Evolutionary conservation across 495 filamentous ascomycete genomes (phyloP).

Genomic region (Neurospora africana): DNA sequence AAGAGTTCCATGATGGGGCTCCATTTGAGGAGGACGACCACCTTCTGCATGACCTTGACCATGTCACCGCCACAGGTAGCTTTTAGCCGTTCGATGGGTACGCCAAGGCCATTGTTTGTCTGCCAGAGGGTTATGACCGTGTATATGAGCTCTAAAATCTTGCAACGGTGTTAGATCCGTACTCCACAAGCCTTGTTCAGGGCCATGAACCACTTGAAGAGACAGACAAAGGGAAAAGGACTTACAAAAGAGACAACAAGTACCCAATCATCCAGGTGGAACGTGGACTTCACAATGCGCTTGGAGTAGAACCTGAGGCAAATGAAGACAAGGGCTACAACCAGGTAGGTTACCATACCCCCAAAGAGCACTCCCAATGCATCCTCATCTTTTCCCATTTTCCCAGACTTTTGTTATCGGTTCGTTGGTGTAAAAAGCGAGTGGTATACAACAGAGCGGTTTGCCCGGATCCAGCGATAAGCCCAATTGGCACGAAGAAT

Average conservation of each 20-base stretch:
- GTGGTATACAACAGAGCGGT: neutral
- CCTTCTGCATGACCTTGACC: neutral
- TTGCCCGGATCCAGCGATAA: neutral
- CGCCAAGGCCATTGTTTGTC: neutral
- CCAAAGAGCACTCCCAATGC: neutral
- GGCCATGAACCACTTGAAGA: neutral
- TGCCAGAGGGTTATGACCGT: neutral
- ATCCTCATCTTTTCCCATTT: neutral
- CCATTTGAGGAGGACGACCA: conserved; percentile 24
- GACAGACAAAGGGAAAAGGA: neutral
- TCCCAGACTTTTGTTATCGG: neutral
- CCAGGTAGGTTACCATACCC: neutral
- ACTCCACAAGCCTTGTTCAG: neutral
- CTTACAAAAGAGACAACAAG: neutral
- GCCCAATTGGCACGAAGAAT: neutral
- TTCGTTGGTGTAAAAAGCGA: neutral
- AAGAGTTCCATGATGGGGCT: conserved; percentile 10
- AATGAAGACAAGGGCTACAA: neutral
- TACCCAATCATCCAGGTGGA: neutral
- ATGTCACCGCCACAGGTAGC: neutral
- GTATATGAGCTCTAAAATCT: neutral
- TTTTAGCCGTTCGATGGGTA: neutral
- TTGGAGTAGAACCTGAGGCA: neutral
- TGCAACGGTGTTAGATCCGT: neutral
- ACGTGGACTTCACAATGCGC: neutral